Conservation (phyloP, 2,329 filamentous ascomycete species). For the Fusarium globosum region DNA sequence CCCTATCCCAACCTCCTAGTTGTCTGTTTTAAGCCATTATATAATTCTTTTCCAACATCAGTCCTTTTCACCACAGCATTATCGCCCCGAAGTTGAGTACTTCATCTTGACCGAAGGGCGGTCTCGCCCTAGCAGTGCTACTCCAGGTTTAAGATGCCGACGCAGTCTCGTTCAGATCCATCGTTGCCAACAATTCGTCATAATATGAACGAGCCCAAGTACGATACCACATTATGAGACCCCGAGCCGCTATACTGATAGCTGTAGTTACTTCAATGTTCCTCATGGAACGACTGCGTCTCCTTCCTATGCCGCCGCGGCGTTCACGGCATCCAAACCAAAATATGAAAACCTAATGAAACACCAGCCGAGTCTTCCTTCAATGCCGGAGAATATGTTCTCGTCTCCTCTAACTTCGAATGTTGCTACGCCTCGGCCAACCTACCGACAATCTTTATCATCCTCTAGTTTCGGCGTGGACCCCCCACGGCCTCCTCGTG, state of each 20-base stretch:
- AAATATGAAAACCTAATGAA: conserved; percentile 22
- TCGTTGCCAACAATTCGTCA: conserved; percentile 3
- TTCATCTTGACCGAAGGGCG: neutral
- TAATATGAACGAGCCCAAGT: conserved; percentile 43
- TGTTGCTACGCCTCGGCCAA: conserved; percentile 6
- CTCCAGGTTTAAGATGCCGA: conserved; percentile 33
- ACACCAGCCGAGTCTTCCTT: conserved; percentile 32
- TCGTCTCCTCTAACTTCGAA: conserved; percentile 3
- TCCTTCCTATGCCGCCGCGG: conserved; percentile 23
- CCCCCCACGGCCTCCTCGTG: conserved; percentile 65
- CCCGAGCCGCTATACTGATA: neutral
- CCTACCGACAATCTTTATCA: neutral
- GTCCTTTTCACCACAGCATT: neutral
- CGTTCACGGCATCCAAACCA: conserved; percentile 11
- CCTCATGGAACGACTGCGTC: conserved; percentile 32
- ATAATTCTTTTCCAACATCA: neutral
- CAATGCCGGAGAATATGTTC: conserved; percentile 18
- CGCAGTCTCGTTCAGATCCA: conserved; percentile 27
- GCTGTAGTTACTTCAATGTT: conserved; percentile 49
- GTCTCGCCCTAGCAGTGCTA: neutral
- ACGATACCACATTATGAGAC: neutral
- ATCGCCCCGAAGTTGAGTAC: neutral
- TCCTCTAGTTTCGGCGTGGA: conserved; percentile 54
- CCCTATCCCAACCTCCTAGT: neutral
- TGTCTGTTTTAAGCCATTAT: neutral